Evolutionary conservation across 1,284 basidiomycete species (phyloP), one percentile per base, ranked within the genome.

Genomic region (Apiotrichum montevideense): DNA sequence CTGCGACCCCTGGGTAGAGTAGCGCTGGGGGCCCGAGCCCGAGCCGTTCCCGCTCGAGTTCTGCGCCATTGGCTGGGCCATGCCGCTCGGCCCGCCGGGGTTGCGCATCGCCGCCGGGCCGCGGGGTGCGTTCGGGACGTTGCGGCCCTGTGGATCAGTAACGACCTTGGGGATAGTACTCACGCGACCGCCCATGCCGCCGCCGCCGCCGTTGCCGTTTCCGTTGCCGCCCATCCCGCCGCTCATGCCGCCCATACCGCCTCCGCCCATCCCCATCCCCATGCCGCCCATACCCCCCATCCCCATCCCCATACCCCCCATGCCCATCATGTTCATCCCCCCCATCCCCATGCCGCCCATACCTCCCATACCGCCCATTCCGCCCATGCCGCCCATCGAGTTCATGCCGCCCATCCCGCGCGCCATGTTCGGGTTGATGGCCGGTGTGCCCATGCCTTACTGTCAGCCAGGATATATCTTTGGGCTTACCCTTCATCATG

Each of bases 11-110:
- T 75, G 74, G 7, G 74, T 77, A 21, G 72, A 73, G 56, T 77
- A 75, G 49, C 89, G 80, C 73, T 90, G 87, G 1, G 89, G 89
- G 0, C 87, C 87, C 40, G 86, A 62, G 37, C 62, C 62, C 34
- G 84, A 78, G 44, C 70, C 74, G 63, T 67, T 72, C 33, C 69
- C 70, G 13, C 73, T 71, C 64, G 80, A 74, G 14, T 77, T 78
- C 76, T 78, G 78, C 6, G 78, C 79, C 72, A 46, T 73, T 50
- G 69, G 67, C 67, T 66, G 67, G 71, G 51, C 66, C 65, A 74
- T 73, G 21, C 66, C 72, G 72, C 78, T 60, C 13, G 60, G 61
- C n/a, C 63, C 64, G 59, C 49, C 37, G 47, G 62, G 46, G 54
- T 58, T 56, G 39, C 77, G 69, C 78, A 79, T 79, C 14, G 78